These are phyloP conservation scores for Aureobasidium sp. DNA, from an alignment of 2,329 filamentous ascomycete genomes.

Conservation along the genomic window DNA sequence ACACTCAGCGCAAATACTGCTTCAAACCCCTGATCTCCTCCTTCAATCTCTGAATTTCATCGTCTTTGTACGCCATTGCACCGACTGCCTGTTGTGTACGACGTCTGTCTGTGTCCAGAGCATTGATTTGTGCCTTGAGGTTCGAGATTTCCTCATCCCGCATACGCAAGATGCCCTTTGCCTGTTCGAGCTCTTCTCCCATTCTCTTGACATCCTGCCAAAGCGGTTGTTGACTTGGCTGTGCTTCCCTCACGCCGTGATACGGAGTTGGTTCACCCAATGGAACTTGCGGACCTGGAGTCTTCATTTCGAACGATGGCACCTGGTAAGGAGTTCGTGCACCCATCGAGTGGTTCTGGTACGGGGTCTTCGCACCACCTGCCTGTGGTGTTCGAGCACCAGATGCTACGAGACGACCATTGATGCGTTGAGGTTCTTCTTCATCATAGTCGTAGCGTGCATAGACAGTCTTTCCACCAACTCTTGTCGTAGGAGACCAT, in stretches of 20 bases:
- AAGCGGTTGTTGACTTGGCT: background rate
- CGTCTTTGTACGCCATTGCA: background rate
- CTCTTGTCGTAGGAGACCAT: background rate
- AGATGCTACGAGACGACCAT: background rate
- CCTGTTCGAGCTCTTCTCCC: background rate
- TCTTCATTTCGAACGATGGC: background rate
- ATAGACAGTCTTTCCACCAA: constrained; percentile 1
- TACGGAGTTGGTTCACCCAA: background rate
- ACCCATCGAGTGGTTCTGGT: background rate
- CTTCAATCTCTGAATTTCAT: background rate
- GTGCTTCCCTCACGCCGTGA: background rate
- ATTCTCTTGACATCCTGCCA: constrained; percentile 4
- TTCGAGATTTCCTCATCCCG: constrained; percentile 1
- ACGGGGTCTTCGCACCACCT: background rate
- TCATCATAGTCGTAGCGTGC: background rate
- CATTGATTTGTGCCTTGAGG: background rate
- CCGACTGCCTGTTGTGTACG: background rate
- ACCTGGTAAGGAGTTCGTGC: background rate
- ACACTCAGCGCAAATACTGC: background rate
- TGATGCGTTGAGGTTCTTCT: background rate
- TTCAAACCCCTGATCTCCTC: background rate
- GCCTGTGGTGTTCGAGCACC: background rate
- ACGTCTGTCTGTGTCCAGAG: background rate
- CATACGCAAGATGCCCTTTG: background rate
- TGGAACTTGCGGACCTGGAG: background rate